Conservation (phyloP, 2,329 filamentous ascomycete genomes). For the Epichloe elymi region DNA sequence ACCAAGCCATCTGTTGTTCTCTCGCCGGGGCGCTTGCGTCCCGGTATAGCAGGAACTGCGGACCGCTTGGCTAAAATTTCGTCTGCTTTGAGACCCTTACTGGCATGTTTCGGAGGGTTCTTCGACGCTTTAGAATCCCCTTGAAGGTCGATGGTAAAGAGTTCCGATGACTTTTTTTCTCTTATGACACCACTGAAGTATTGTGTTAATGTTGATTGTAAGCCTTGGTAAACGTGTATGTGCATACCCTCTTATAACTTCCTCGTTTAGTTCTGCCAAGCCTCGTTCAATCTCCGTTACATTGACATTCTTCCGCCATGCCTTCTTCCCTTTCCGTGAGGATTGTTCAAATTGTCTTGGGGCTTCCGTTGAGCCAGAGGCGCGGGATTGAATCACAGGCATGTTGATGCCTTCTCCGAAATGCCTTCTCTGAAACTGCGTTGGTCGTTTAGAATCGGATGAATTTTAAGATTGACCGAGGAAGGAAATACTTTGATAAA, state of each 20-base stretch:
- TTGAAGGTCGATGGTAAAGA: conserved; percentile 71
- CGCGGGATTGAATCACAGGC: conserved; percentile 37
- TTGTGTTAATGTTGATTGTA: background rate
- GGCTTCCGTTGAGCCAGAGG: conserved; percentile 38
- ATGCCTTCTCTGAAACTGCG: background rate
- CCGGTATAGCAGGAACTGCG: conserved; percentile 63
- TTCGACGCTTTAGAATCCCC: conserved; percentile 55
- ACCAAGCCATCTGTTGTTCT: conserved; percentile 63
- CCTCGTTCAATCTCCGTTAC: conserved; percentile 74
- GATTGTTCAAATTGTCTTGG: conserved; percentile 77
- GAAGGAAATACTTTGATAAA: background rate
- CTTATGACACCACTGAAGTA: conserved; percentile 61
- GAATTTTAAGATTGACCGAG: background rate
- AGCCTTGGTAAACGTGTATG: background rate
- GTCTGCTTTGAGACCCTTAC: conserved; percentile 76
- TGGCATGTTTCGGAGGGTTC: conserved; percentile 50
- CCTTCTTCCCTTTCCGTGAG: conserved; percentile 94
- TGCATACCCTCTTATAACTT: conserved; percentile 75
- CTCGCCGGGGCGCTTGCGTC: conserved; percentile 60
- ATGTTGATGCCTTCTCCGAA: conserved; percentile 20
- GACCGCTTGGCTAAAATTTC: conserved; percentile 84
- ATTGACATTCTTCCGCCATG: conserved; percentile 97
- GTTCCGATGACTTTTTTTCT: conserved; percentile 69
- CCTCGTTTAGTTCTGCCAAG: conserved; percentile 70
- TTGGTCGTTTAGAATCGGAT: background rate